Percentiles rank a stretch among this genome's conserved stretches.
Conservation (phyloP, 345 rosid species). For the Combretum micranthum region DNA sequence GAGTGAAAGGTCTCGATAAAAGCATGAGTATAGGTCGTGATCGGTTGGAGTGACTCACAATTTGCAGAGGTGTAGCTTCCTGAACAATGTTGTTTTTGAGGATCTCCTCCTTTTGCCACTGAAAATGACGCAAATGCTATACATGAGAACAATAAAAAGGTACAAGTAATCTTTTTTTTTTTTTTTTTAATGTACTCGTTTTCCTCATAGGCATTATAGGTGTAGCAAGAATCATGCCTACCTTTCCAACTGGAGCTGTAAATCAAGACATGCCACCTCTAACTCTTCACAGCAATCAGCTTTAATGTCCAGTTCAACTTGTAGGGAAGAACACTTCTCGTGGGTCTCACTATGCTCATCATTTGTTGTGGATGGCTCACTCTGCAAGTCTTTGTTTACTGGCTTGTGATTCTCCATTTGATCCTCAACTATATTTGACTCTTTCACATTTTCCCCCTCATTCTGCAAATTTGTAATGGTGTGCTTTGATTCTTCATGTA, state of each 20-base stretch:
- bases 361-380: slow-evolving; percentile 26
- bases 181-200: too few species aligned
- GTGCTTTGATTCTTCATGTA: slow-evolving; percentile 35
- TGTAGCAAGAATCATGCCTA: slow-evolving; percentile 6
- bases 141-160: slow-evolving; percentile 7
- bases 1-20: too few species aligned
- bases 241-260: slow-evolving; percentile 50
- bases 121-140: slow-evolving; percentile 22
- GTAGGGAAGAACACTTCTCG: slow-evolving; percentile 25
- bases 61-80: slow-evolving; percentile 46
- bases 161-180: too few species aligned
- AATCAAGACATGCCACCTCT: slow-evolving; percentile 41
- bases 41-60: slow-evolving; percentile 56
- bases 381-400: slow-evolving; percentile 27
- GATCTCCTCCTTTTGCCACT: slow-evolving; percentile 36
- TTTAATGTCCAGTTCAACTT: slow-evolving; percentile 38
- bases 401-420: slow-evolving; percentile 30
- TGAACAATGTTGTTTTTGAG: slow-evolving; percentile 23
- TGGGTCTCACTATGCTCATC: slow-evolving; percentile 28
- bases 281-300: slow-evolving; percentile 36
- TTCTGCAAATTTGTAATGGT: slow-evolving; percentile 22
- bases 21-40: too few species aligned
- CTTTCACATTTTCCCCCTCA: slow-evolving; percentile 32
- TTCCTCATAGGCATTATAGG: too few species aligned
- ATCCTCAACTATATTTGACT: slow-evolving; percentile 26